These are phyloP conservation scores for Scytalidium lignicola DNA, from an alignment of 2,329 filamentous ascomycete genomes.

Conservation along the genomic window DNA sequence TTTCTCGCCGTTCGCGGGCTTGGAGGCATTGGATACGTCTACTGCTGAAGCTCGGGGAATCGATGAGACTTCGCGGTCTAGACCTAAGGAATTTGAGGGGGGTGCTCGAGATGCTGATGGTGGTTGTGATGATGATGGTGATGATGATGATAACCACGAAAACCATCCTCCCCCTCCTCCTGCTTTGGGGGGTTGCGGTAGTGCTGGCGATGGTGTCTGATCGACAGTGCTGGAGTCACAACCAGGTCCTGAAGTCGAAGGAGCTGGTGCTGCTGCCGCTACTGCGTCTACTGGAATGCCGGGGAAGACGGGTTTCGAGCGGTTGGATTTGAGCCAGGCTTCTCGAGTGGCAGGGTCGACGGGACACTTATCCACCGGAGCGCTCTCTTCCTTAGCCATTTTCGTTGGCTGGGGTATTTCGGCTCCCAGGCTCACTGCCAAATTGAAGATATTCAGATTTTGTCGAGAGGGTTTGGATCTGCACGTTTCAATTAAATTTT, in stretches of 20 bases:
- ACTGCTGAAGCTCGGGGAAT: constrained; percentile 62
- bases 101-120: constrained; percentile 3
- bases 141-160: constrained; percentile 13
- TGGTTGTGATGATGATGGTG: constrained; percentile 6
- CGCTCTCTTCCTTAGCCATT: not conserved
- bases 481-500: no score
- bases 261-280: constrained; percentile 13
- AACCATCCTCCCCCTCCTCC: constrained; percentile 5
- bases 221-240: constrained; percentile 29
- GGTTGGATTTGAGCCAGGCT: constrained; percentile 62
- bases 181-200: constrained; percentile 10
- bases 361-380: constrained; percentile 57
- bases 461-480: no score
- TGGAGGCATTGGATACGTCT: constrained; percentile 33
- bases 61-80: constrained; percentile 68
- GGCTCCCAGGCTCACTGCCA: constrained; percentile 7
- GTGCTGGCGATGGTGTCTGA: constrained; percentile 28
- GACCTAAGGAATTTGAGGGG: constrained; percentile 42
- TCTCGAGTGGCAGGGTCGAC: constrained; percentile 88
- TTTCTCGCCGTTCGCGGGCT: constrained; percentile 67
- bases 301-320: constrained; percentile 20
- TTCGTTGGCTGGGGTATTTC: not conserved
- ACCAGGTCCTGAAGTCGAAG: constrained; percentile 25
- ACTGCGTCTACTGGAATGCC: constrained; percentile 14
- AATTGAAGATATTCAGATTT: no score